phyloP scores from a whole-genome alignment of 2,329 filamentous ascomycete genomes.

The Diaporthe velutina region DNA sequence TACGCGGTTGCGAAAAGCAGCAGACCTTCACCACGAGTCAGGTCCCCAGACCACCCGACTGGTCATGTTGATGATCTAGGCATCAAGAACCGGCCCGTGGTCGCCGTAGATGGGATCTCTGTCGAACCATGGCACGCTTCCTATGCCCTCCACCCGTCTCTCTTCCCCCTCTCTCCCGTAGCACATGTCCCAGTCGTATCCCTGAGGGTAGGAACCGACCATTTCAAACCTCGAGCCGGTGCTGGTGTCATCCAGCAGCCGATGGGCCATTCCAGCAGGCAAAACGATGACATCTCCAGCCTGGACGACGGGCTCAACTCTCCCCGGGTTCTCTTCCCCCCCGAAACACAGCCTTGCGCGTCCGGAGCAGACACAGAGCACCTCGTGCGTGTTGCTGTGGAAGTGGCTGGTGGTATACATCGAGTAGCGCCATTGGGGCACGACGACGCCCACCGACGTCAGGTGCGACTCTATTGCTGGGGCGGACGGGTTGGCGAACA shows the following conservation, averaged over 20 bases:
- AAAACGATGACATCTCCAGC: slow-evolving; percentile 74
- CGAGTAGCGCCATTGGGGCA: slow-evolving; percentile 76
- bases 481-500: slow-evolving; percentile 60
- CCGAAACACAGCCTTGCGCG: slow-evolving; percentile 75
- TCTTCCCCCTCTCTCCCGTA: slow-evolving; percentile 72
- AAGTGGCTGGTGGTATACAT: slow-evolving; percentile 78
- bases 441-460: slow-evolving; percentile 63
- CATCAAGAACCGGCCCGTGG: slow-evolving; percentile 57
- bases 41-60: neutral
- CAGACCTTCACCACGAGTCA: neutral
- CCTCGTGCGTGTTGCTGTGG: slow-evolving; percentile 76
- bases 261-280: slow-evolving; percentile 75
- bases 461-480: slow-evolving; percentile 70
- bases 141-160: slow-evolving; percentile 62
- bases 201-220: slow-evolving; percentile 75
- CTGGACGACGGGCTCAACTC: slow-evolving; percentile 67
- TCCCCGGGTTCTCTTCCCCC: slow-evolving; percentile 69
- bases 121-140: slow-evolving; percentile 66
- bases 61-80: neutral
- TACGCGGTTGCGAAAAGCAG: too few species aligned
- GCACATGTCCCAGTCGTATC: slow-evolving; percentile 77
- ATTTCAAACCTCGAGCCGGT: slow-evolving; percentile 67
- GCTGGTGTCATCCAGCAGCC: slow-evolving; percentile 67
- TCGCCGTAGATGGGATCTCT: slow-evolving; percentile 72
- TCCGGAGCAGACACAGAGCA: slow-evolving; percentile 71